Percentiles rank a stretch among this genome's conserved stretches.
Evolutionary conservation across 2,329 filamentous ascomycete species (phyloP).

Genomic region (Penicillium sp.): DNA sequence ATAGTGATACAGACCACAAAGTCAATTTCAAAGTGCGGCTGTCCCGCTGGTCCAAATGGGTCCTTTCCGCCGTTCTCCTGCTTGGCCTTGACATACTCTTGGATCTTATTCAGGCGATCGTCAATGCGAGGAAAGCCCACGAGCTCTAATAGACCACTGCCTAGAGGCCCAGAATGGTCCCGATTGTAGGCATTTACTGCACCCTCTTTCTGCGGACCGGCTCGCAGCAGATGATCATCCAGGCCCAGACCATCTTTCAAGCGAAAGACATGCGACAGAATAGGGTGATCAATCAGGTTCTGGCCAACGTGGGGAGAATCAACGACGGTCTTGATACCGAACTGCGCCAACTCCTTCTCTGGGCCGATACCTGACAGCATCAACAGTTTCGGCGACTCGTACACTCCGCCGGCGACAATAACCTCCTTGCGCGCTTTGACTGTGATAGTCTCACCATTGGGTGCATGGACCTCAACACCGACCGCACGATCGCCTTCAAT

Average conservation of each 20-base stretch:
- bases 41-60: constrained; percentile 51
- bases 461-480: constrained; percentile 12
- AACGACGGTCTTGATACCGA: constrained; percentile 27
- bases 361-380: constrained; percentile 48
- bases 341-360: constrained; percentile 11
- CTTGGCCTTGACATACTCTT: constrained; percentile 44
- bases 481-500: too few relatives aligned
- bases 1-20: constrained; percentile 48
- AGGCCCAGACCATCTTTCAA: constrained; percentile 41
- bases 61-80: constrained; percentile 41
- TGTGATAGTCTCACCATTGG: constrained; percentile 42
- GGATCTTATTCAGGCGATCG: constrained; percentile 40
- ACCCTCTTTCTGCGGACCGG: constrained; percentile 35
- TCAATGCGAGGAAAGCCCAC: constrained; percentile 17
- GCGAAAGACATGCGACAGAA: constrained; percentile 37
- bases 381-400: constrained; percentile 50
- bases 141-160: constrained; percentile 12
- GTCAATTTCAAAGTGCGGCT: constrained; percentile 58
- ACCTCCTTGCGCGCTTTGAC: constrained; percentile 47
- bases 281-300: constrained; percentile 35
- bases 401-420: constrained; percentile 46
- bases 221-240: constrained; percentile 37
- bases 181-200: too few relatives aligned
- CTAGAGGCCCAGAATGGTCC: constrained; percentile 17
- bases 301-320: constrained; percentile 23